Conservation (phyloP, 345 rosid genomes). For the Hevea brasiliensis region DNA sequence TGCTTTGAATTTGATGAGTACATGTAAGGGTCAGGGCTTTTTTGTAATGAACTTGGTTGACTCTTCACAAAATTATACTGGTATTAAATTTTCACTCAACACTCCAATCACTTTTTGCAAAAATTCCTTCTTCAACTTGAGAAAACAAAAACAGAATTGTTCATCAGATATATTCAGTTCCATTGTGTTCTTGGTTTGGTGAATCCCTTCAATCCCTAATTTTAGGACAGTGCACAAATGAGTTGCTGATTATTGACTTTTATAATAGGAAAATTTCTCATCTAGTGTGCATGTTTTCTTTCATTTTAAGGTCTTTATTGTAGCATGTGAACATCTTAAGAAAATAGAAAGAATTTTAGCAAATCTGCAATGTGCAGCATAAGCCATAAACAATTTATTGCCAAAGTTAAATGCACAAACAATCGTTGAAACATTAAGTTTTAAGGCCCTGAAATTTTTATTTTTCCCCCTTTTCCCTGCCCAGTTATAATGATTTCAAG, state of each 20-base stretch:
- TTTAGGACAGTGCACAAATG: neutral
- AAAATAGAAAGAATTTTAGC: neutral
- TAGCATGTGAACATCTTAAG: neutral
- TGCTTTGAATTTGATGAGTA: neutral
- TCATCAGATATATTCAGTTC: neutral
- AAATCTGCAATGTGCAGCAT: neutral
- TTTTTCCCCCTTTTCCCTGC: slow-evolving; percentile 1
- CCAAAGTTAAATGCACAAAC: neutral
- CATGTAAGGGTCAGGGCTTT: neutral
- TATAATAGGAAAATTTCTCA: neutral
- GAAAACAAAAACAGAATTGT: neutral
- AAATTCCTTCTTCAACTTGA: neutral
- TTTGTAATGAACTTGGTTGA: neutral
- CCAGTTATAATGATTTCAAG: slow-evolving; percentile 13
- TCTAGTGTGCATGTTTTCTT: neutral
- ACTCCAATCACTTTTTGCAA: neutral
- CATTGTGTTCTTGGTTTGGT: neutral
- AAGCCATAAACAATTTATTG: neutral
- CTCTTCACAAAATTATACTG: neutral
- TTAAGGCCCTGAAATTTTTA: neutral
- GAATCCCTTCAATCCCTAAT: neutral
- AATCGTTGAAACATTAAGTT: neutral
- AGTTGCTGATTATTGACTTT: neutral
- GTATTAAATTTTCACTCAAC: neutral
- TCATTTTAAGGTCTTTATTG: neutral